Base-by-base conservation (phyloP, 2,329 filamentous ascomycete genomes). In the Aspergillus pseudoterreus region DNA sequence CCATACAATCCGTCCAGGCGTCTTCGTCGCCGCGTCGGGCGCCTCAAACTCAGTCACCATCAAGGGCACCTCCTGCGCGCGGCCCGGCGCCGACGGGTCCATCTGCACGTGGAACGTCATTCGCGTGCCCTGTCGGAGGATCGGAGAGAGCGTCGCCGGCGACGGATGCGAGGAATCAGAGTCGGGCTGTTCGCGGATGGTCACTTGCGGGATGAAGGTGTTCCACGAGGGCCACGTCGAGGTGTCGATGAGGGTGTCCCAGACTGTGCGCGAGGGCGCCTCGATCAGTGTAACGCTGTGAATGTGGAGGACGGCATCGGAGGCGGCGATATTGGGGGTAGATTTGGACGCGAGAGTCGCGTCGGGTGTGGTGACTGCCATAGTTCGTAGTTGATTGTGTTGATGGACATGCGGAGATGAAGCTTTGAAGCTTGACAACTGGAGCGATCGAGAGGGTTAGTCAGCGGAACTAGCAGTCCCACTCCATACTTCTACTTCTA, bases 211-310 rank as follows among this genome's bases (percentile, higher is more conserved):
- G 5, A 75, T 66, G 59, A 78, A 78, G 6, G 65, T 65, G 56
- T 78, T 79, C 77, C 77, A 79, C 43, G 69, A 58, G 19, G 70
- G 67, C 71, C 72, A 79, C 46, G 70, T 73, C 19, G 73, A 71
- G 24, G 74, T 73, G 59, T 78, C 67, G 45, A 73, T 66, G 4
- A 78, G 61, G 8, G 69, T 67, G 21, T 72, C 63, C 68, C 75
- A 77, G 53, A 78, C 71, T n/a, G 67, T 59, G 19, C 67, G 56
- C 3, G 74, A 65, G 8, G 74, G 67, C 1, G 75, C 75, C 41
- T 64, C 58, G 61, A 78, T 75, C 30, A 60, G 56, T 42, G 60
- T 67, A 47, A 69, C 65, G 60, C 66, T 68, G 49, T 66, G 60
- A 51, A 68, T 52, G 54, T 67, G 60, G 39, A 69, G 57, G 43